Conservation (phyloP, 1,139 yeast genomes). For the Yamadazyma dendronema region DNA sequence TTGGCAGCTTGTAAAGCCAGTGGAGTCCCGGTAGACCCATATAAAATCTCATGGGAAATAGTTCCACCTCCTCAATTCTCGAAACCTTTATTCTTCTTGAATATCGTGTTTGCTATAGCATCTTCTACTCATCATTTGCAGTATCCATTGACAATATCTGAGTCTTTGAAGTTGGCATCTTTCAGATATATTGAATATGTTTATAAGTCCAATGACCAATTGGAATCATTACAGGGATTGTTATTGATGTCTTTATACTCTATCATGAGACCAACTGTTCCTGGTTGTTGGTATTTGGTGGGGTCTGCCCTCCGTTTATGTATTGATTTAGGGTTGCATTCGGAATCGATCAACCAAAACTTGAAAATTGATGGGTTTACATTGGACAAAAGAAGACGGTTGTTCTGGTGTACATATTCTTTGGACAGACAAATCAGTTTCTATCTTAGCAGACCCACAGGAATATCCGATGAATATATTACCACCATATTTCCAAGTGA, state of each 20-base stretch:
- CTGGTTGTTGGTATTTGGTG: constrained; percentile 90
- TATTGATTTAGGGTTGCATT: constrained; percentile 81
- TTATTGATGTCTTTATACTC: constrained; percentile 69
- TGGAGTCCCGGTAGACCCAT: constrained; percentile 22
- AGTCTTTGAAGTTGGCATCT: constrained; percentile 72
- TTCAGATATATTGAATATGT: constrained; percentile 58
- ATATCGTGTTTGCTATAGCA: constrained; percentile 78
- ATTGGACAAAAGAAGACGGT: constrained; percentile 68
- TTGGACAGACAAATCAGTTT: constrained; percentile 78
- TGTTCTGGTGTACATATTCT: constrained; percentile 89
- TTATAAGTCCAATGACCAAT: constrained; percentile 55
- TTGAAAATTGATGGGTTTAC: constrained; percentile 50
- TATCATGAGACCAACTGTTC: constrained; percentile 71
- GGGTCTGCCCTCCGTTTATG: constrained; percentile 80
- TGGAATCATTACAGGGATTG: constrained; percentile 73
- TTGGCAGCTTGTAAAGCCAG: constrained; percentile 13
- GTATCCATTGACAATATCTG: constrained; percentile 66
- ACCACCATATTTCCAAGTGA: constrained; percentile 67
- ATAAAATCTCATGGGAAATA: constrained; percentile 34
- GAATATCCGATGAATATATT: constrained; percentile 70
- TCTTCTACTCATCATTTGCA: constrained; percentile 72
- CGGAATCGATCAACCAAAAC: constrained; percentile 38
- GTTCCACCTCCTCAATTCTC: constrained; percentile 46
- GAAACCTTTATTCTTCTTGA: constrained; percentile 56
- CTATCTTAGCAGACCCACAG: constrained; percentile 70